A percentile compares a stretch with the other conserved stretches of the same genome.
Evolutionary conservation across 108 stramenopile species (phyloP).

Genomic region (Chaetoceros muelleri): DNA sequence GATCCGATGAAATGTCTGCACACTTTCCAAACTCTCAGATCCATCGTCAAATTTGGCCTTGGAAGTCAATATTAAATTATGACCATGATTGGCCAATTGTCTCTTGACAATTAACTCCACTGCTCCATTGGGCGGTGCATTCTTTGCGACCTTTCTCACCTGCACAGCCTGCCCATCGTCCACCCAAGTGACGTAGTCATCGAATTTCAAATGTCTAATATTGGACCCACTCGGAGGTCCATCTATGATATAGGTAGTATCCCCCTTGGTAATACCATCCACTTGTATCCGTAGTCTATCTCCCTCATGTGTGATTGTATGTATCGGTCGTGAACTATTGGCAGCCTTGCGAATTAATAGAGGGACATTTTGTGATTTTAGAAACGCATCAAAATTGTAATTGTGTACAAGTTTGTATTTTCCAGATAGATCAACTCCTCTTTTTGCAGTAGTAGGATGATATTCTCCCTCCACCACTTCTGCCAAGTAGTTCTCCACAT

Average conservation of each 20-base stretch:
- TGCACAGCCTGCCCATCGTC: background rate
- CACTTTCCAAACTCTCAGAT: background rate
- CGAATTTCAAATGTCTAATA: background rate
- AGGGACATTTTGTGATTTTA: background rate
- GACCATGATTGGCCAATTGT: background rate
- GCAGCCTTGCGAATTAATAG: background rate
- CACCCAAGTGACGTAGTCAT: background rate
- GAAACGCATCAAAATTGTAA: background rate
- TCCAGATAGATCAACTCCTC: too few relatives aligned
- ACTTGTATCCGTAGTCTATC: background rate
- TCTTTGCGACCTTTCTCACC: background rate
- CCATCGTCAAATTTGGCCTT: background rate
- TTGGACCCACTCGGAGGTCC: background rate
- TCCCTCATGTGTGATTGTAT: background rate
- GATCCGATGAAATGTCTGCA: background rate
- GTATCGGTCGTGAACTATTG: background rate
- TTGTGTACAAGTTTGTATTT: background rate
- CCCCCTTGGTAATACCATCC: background rate
- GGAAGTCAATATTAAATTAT: background rate
- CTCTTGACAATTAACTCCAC: background rate
- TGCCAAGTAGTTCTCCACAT: background rate
- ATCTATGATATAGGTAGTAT: background rate
- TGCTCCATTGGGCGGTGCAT: background rate
- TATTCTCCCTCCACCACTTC: background rate
- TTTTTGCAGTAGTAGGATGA: too few relatives aligned